phyloP scores from a whole-genome alignment of 2,329 filamentous ascomycete species.

The Teratosphaeria zuluensis region DNA sequence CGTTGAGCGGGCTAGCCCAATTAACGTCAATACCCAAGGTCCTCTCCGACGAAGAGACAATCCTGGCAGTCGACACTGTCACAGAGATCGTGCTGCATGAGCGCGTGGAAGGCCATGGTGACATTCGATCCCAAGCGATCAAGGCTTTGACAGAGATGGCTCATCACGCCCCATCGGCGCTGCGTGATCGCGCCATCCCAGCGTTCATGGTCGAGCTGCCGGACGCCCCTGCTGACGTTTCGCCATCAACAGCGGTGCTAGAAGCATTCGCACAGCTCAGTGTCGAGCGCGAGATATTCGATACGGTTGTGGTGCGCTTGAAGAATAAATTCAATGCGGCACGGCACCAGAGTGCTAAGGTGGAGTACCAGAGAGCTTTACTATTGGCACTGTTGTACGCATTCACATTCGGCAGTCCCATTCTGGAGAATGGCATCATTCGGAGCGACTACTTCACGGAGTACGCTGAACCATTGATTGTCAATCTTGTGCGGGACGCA shows the following conservation, averaged over 20 bases:
- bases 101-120: conserved; percentile 45
- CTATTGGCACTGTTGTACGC: conserved; percentile 53
- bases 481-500: conserved; percentile 20
- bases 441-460: conserved; percentile 36
- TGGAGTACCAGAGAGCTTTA: conserved; percentile 49
- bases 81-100: conserved; percentile 53
- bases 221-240: conserved; percentile 33
- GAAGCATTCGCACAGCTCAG: conserved; percentile 57
- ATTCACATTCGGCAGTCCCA: conserved; percentile 42
- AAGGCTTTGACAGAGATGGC: conserved; percentile 51
- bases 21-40: conserved; percentile 33
- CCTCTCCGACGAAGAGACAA: conserved; percentile 32
- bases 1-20: conserved; percentile 35
- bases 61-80: conserved; percentile 49
- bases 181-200: conserved; percentile 56
- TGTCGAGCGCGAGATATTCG: conserved; percentile 52
- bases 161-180: conserved; percentile 50
- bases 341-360: conserved; percentile 42
- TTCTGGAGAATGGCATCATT: conserved; percentile 35
- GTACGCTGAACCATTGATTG: conserved; percentile 34
- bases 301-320: conserved; percentile 52
- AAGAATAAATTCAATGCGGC: conserved; percentile 53
- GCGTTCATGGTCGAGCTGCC: conserved; percentile 56
- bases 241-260: conserved; percentile 45
- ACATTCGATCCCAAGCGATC: conserved; percentile 51